Conservation (phyloP, 352 stramenopile genomes). For the Phytopythium chamaehyphon region DNA sequence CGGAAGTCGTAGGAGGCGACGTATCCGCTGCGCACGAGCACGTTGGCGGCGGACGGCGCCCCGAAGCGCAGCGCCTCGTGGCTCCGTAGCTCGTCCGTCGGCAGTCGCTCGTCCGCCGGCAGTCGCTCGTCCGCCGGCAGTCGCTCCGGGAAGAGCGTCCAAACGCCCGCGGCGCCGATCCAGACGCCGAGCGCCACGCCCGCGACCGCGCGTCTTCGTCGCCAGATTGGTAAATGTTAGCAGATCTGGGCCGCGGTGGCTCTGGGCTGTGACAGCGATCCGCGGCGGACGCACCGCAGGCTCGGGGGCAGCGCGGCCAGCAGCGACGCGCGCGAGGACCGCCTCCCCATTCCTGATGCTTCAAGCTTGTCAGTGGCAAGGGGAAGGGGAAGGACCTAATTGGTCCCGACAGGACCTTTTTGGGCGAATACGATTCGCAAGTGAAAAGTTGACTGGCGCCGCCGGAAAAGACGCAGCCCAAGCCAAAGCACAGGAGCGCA, state of each 20-base stretch:
- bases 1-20: slow-evolving; percentile 84
- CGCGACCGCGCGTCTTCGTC: slow-evolving; percentile 28
- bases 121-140: slow-evolving; percentile 11
- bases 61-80: slow-evolving; percentile 78
- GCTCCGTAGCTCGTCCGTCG: slow-evolving; percentile 14
- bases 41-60: slow-evolving; percentile 56
- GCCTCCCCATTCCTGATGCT: too few species aligned
- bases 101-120: neutral
- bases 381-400: too few species aligned
- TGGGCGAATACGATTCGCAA: too few species aligned
- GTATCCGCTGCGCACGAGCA: slow-evolving; percentile 75
- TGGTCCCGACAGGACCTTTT: too few species aligned
- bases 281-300: slow-evolving; percentile 20
- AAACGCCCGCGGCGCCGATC: slow-evolving; percentile 41
- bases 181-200: slow-evolving; percentile 46
- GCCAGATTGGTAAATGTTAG: too few species aligned
- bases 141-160: slow-evolving; percentile 31
- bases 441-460: neutral
- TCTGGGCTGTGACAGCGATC: too few species aligned
- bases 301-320: slow-evolving; percentile 25
- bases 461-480: too few species aligned
- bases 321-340: slow-evolving; percentile 16
- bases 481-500: too few species aligned
- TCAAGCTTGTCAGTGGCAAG: slow-evolving; percentile 13
- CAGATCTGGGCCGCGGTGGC: too few species aligned